Percentiles rank a stretch among this genome's conserved stretches.
Conservation (phyloP, 768 basidiomycete species). For the Suillus clintonianus region DNA sequence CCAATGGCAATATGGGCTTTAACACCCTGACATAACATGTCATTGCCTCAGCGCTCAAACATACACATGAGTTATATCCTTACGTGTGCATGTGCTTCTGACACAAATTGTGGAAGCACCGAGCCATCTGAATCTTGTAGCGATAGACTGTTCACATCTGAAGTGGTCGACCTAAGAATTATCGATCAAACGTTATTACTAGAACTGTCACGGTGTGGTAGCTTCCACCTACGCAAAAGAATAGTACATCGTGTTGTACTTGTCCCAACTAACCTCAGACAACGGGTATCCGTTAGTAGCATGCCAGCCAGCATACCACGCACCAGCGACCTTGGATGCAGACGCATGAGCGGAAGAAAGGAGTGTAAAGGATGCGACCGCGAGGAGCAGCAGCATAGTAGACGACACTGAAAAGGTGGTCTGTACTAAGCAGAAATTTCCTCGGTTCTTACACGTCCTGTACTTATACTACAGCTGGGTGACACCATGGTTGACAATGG, state of each 20-base stretch:
- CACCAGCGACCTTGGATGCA: background rate
- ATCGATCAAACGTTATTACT: background rate
- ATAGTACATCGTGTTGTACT: slow-evolving; percentile 57
- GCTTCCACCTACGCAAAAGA: slow-evolving; percentile 53
- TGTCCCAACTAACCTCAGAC: slow-evolving; percentile 47
- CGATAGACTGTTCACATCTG: slow-evolving; percentile 1
- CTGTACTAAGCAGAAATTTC: background rate
- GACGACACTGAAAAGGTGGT: background rate
- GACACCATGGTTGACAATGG: background rate
- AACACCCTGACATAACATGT: slow-evolving; percentile 43
- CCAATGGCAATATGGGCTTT: slow-evolving; percentile 62
- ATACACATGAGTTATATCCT: background rate
- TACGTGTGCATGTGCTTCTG: slow-evolving; percentile 8
- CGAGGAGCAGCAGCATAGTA: background rate
- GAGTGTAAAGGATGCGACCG: background rate
- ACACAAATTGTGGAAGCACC: slow-evolving; percentile 6
- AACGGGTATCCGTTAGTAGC: slow-evolving; percentile 40
- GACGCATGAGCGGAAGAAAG: background rate
- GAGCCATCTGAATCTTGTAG: slow-evolving; percentile 2
- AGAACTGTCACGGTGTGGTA: background rate
- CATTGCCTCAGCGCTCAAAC: background rate
- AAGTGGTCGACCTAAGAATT: slow-evolving; percentile 2
- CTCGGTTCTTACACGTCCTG: background rate
- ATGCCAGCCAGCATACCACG: slow-evolving; percentile 7
- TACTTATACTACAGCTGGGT: background rate